Evolutionary conservation across 805 yeast species (phyloP).

Genomic region (Yarrowia sp.): DNA sequence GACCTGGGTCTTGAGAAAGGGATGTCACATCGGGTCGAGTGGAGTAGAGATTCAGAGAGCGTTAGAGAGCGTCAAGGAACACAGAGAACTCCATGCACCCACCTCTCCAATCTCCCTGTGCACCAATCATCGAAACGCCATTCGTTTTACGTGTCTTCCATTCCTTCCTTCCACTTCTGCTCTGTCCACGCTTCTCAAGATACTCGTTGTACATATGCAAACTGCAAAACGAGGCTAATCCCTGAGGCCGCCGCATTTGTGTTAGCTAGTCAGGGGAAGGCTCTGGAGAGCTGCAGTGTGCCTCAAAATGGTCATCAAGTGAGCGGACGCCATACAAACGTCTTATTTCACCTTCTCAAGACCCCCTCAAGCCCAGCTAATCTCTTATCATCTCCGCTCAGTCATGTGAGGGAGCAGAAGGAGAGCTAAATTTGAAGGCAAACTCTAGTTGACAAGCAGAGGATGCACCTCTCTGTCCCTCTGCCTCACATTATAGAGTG

Average conservation of each 20-base stretch:
- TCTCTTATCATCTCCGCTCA: neutral
- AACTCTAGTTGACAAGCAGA: neutral
- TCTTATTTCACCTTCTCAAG: neutral
- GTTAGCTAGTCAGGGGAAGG: neutral
- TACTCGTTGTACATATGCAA: conserved; percentile 7
- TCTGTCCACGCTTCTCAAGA: neutral
- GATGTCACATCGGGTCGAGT: neutral
- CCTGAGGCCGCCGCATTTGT: conserved; percentile 11
- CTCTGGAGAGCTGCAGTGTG: too few relatives aligned
- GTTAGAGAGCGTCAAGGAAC: too few relatives aligned
- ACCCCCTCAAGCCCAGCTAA: too few relatives aligned
- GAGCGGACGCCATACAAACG: neutral
- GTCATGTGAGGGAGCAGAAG: neutral
- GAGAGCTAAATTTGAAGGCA: conserved; percentile 9
- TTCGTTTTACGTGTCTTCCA: neutral
- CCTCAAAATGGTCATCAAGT: too few relatives aligned
- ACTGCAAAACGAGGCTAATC: conserved; percentile 28
- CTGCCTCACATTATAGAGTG: conserved; percentile 26
- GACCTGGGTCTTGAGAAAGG: too few relatives aligned
- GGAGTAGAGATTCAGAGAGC: too few relatives aligned
- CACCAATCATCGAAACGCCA: conserved; percentile 5
- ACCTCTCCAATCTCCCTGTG: too few relatives aligned
- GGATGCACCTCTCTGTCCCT: neutral
- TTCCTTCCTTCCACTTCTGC: conserved; percentile 12
- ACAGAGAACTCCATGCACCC: too few relatives aligned